These are phyloP conservation scores for Hymenoscyphus infarciens DNA, from an alignment of 2,329 filamentous ascomycete species.

Conservation along the genomic window DNA sequence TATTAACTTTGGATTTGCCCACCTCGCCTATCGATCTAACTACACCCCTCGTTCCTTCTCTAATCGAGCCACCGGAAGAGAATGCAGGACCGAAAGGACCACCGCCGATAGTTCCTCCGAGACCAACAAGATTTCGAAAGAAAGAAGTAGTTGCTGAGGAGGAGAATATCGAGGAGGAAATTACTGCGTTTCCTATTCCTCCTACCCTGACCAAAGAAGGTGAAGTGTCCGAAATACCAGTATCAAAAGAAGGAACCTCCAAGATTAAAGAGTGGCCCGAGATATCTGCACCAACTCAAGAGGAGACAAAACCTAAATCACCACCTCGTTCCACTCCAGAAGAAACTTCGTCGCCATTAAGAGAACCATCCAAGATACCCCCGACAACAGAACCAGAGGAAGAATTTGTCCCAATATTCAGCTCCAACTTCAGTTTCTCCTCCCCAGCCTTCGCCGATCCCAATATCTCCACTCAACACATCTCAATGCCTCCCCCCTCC, in stretches of 20 bases:
- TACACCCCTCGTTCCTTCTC: not conserved
- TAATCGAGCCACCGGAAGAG: not conserved
- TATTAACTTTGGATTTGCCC: not conserved
- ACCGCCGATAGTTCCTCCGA: not conserved
- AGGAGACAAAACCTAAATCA: not conserved
- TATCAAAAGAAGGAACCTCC: not conserved
- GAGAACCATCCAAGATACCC: too few species aligned
- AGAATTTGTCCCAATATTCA: not conserved
- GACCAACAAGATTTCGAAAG: not conserved
- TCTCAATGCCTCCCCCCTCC: not conserved
- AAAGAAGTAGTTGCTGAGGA: not conserved
- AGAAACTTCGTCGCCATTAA: too few species aligned
- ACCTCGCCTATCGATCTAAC: not conserved
- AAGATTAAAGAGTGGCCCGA: too few species aligned
- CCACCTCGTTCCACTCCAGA: not conserved
- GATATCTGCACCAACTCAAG: not conserved
- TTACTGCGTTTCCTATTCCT: not conserved
- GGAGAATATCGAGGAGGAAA: not conserved
- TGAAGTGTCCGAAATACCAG: not conserved
- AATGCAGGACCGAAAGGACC: not conserved
- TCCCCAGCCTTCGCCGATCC: not conserved
- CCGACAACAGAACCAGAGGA: not conserved
- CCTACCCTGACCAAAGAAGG: not conserved
- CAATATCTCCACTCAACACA: not conserved
- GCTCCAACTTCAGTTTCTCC: slow-evolving; percentile 3